These are phyloP conservation scores for Paspalum notatum DNA, from an alignment of 176 grass and related monocot species.

Conservation along the genomic window DNA sequence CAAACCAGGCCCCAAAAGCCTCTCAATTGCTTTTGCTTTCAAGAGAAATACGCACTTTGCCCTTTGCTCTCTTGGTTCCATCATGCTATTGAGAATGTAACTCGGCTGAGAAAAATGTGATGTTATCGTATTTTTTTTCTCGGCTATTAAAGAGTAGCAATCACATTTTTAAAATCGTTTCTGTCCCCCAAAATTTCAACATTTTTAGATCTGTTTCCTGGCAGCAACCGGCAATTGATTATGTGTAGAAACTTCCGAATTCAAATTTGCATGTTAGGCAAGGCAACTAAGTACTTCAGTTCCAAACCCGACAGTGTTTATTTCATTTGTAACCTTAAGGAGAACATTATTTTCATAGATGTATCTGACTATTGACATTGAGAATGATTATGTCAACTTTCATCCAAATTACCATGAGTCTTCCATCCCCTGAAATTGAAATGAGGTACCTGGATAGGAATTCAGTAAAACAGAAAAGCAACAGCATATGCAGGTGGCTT, in stretches of 20 bases:
- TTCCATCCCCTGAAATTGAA: background rate
- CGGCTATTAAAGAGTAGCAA: background rate
- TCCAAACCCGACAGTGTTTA: background rate
- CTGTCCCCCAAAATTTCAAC: background rate
- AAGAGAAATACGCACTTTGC: conserved; percentile 32
- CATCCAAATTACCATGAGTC: background rate
- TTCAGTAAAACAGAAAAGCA: background rate
- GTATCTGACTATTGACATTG: background rate
- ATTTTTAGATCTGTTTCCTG: background rate
- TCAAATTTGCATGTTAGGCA: background rate
- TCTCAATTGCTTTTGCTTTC: conserved; percentile 57
- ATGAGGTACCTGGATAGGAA: background rate
- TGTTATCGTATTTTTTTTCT: background rate
- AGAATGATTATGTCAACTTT: background rate
- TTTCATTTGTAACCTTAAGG: background rate
- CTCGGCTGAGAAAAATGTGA: background rate
- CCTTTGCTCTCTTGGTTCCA: conserved; percentile 2
- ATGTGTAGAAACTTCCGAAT: background rate
- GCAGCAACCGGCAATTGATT: background rate
- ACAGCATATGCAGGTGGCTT: background rate
- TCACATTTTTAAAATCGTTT: background rate
- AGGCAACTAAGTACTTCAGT: background rate
- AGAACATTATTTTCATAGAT: background rate
- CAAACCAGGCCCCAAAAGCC: conserved; percentile 48
- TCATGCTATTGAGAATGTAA: background rate